Percentiles rank a stretch among this genome's conserved stretches.
phyloP scores from a whole-genome alignment of 345 rosid genomes.

The Ailanthus altissimus region DNA sequence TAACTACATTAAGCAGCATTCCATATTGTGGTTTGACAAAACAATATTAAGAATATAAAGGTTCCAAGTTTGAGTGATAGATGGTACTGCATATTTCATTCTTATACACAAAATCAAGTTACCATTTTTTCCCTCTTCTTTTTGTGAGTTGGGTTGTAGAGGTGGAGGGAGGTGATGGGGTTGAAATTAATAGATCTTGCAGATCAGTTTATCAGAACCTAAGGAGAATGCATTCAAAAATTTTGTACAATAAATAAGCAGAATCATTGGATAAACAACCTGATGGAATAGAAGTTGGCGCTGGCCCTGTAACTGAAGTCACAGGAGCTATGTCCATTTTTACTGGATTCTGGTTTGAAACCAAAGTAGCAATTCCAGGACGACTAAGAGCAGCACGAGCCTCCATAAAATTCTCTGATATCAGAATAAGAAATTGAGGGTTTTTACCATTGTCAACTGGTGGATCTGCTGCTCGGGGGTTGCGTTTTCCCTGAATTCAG shows the following conservation, averaged over 20 bases:
- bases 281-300: constrained; percentile 62
- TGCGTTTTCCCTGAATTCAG: constrained; percentile 76
- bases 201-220: constrained; percentile 19
- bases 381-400: constrained; percentile 85
- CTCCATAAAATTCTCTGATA: constrained; percentile 89
- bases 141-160: too few relatives aligned
- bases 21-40: not conserved
- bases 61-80: constrained; percentile 10
- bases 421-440: constrained; percentile 76
- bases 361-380: constrained; percentile 62
- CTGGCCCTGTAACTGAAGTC: constrained; percentile 63
- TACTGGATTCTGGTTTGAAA: constrained; percentile 70
- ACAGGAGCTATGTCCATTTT: constrained; percentile 80
- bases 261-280: constrained; percentile 42
- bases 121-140: not conserved
- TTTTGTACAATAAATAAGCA: constrained; percentile 7
- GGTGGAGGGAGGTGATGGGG: not conserved
- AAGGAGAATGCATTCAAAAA: constrained; percentile 5
- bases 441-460: constrained; percentile 64
- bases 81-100: not conserved
- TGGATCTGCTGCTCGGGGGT: constrained; percentile 64
- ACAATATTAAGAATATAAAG: not conserved
- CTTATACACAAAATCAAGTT: not conserved
- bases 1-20: constrained; percentile 4
- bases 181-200: constrained; percentile 13